These are phyloP conservation scores for Tetracladium maxilliforme DNA, from an alignment of 2,329 filamentous ascomycete species.

Conservation along the genomic window DNA sequence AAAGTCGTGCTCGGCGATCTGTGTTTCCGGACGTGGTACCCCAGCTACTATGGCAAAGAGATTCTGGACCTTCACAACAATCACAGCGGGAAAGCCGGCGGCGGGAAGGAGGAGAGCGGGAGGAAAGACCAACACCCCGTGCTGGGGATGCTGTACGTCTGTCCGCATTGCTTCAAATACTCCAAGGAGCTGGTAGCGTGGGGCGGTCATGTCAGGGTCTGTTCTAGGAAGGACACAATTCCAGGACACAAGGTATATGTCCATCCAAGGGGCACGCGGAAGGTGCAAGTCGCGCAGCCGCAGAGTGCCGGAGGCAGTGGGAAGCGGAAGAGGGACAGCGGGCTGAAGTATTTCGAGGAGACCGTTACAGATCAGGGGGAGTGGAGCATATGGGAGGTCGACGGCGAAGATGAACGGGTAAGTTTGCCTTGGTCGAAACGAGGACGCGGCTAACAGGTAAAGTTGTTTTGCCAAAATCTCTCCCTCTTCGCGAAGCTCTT, in stretches of 20 bases:
- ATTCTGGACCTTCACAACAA: conserved; percentile 33
- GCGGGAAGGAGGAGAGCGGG: conserved; percentile 11
- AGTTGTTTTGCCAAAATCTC: conserved; percentile 87
- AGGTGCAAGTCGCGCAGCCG: conserved; percentile 19
- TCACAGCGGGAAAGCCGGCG: conserved; percentile 14
- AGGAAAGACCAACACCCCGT: conserved; percentile 11
- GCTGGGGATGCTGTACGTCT: conserved; percentile 67
- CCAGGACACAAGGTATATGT: conserved; percentile 65
- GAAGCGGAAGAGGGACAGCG: conserved; percentile 13
- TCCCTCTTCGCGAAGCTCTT: conserved; percentile 96
- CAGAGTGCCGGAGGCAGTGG: conserved; percentile 17
- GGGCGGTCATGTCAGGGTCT: conserved; percentile 42
- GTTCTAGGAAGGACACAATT: conserved; percentile 27
- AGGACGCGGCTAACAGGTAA: conserved; percentile 1
- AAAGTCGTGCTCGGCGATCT: conserved; percentile 76
- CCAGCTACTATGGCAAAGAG: conserved; percentile 75
- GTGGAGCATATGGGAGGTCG: conserved; percentile 84
- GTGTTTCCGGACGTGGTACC: conserved; percentile 82
- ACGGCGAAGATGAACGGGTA: conserved; percentile 71
- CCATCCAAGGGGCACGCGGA: conserved; percentile 32
- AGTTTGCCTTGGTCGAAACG: conserved; percentile 14
- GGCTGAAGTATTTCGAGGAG: conserved; percentile 22
- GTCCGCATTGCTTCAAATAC: conserved; percentile 90
- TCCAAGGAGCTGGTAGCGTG: conserved; percentile 46
- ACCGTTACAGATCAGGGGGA: conserved; percentile 55